Percentiles rank a stretch among this genome's conserved stretches.
Evolutionary conservation across 1,284 basidiomycete genomes (phyloP).

Genomic region (Rhodotorula sp.): DNA sequence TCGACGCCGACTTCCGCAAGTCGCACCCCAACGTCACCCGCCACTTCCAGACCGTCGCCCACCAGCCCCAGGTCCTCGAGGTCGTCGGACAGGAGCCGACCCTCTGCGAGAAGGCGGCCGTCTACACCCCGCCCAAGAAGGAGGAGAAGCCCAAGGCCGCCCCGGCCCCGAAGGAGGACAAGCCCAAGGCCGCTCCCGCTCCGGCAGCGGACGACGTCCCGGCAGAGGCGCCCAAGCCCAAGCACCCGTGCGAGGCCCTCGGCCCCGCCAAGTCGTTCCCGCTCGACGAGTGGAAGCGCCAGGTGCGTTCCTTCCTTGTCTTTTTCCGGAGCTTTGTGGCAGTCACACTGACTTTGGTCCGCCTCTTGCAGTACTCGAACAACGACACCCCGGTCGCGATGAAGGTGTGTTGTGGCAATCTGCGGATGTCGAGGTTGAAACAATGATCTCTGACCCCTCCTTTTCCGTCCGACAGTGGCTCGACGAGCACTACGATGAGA

Average conservation of each 20-base stretch:
- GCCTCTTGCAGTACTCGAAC: conserved; percentile 59
- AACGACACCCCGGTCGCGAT: conserved; percentile 68
- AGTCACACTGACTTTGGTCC: too few relatives aligned
- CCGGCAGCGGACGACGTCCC: conserved; percentile 61
- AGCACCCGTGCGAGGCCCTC: conserved; percentile 80
- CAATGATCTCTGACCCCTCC: too few relatives aligned
- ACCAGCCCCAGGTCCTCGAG: conserved; percentile 67
- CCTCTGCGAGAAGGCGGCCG: conserved; percentile 69
- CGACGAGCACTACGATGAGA: conserved; percentile 59
- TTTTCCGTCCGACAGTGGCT: conserved; percentile 26
- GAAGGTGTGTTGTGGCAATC: conserved; percentile 24
- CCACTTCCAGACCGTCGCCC: conserved; percentile 63
- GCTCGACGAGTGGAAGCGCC: conserved; percentile 18
- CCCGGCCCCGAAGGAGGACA: conserved; percentile 59
- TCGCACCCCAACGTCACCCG: conserved; percentile 76
- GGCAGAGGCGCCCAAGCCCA: conserved; percentile 65
- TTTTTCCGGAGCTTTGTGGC: too few relatives aligned
- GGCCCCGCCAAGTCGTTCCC: conserved; percentile 4
- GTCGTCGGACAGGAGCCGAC: conserved; percentile 55
- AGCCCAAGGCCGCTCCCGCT: conserved; percentile 54
- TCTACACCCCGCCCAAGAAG: conserved; percentile 71
- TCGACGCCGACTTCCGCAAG: conserved; percentile 66
- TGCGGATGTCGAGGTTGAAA: not conserved
- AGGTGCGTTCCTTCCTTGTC: not conserved
- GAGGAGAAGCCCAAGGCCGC: conserved; percentile 56